Evolutionary conservation across 345 rosid species (phyloP).

Genomic region (Hibiscus trionum): DNA sequence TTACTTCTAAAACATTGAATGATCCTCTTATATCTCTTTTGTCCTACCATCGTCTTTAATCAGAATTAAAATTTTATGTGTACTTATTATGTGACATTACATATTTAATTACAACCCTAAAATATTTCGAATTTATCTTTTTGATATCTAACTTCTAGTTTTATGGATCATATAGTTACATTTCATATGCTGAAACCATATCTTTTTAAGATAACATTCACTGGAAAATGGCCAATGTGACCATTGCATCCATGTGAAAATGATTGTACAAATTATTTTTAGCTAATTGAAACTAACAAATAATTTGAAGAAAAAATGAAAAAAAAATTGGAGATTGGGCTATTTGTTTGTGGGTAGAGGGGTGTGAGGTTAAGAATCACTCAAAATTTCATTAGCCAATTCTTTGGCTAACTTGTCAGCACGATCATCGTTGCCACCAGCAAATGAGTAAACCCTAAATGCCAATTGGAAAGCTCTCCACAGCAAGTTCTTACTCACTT

Average conservation of each 20-base stretch:
- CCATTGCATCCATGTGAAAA: neutral
- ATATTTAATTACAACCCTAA: too few relatives aligned
- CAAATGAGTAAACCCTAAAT: slow-evolving; percentile 65
- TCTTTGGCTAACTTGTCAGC: slow-evolving; percentile 68
- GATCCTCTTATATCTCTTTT: too few relatives aligned
- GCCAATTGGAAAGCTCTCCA: slow-evolving; percentile 88
- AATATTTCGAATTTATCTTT: too few relatives aligned
- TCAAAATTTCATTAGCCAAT: slow-evolving; percentile 70
- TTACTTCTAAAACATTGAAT: too few relatives aligned
- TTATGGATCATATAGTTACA: too few relatives aligned
- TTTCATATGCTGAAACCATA: neutral
- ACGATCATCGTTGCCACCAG: slow-evolving; percentile 77
- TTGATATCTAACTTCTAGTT: too few relatives aligned
- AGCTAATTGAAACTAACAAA: neutral
- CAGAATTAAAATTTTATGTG: too few relatives aligned
- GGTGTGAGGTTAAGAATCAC: slow-evolving; percentile 26
- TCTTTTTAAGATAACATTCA: neutral
- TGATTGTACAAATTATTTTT: neutral
- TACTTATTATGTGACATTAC: too few relatives aligned
- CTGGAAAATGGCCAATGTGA: neutral
- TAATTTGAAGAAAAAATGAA: neutral
- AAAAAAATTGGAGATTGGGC: neutral
- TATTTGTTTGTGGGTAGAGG: neutral
- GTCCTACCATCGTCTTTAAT: too few relatives aligned
- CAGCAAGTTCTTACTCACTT: slow-evolving; percentile 27